Evolutionary conservation across 1,284 basidiomycete species (phyloP).

Genomic region (Tilletia caries): DNA sequence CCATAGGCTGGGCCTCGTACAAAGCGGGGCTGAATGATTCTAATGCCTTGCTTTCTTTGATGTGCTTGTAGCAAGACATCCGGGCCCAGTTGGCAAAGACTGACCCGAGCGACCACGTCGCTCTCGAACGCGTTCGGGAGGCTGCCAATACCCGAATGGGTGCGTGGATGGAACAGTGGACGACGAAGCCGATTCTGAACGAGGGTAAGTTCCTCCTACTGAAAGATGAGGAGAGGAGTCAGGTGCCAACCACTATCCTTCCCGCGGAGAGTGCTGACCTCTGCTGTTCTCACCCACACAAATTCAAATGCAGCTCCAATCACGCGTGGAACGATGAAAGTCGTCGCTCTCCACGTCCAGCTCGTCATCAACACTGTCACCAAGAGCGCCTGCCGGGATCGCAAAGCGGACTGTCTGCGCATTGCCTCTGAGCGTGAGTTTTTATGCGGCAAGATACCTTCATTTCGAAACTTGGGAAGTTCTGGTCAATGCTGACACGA

Average conservation of each 20-base stretch:
- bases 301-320: background rate
- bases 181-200: background rate
- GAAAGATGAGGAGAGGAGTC: no score
- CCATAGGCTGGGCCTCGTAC: no score
- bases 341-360: background rate
- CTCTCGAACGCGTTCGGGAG: background rate
- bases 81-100: background rate
- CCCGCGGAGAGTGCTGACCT: no score
- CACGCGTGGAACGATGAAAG: background rate
- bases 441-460: background rate
- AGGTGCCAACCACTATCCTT: no score
- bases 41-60: background rate
- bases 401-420: background rate
- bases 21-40: background rate
- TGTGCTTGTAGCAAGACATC: background rate
- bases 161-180: background rate
- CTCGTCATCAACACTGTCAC: slow-evolving; percentile 1
- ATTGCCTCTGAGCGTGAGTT: background rate
- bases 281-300: no score
- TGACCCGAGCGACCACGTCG: background rate
- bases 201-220: background rate
- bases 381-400: background rate
- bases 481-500: background rate
- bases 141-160: background rate
- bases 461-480: no score